These are phyloP conservation scores for Talaromyces islandicus DNA, from an alignment of 2,329 filamentous ascomycete species.

Conservation along the genomic window DNA sequence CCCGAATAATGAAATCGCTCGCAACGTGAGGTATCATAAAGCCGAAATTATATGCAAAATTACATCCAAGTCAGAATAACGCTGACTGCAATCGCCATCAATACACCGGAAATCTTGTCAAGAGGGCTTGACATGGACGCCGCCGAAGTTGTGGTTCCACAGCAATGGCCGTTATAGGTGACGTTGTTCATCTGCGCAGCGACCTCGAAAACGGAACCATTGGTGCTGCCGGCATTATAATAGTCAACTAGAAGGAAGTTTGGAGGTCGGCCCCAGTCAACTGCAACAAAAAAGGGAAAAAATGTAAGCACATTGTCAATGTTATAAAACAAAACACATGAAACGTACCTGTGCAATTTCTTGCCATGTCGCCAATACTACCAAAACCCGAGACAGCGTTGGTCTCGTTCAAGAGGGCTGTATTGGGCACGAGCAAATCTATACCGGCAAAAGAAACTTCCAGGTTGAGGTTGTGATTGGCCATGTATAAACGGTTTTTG, in stretches of 20 bases:
- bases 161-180: constrained; percentile 51
- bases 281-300: too few relatives aligned
- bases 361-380: constrained; percentile 58
- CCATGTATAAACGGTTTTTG: constrained; percentile 64
- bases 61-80: background rate
- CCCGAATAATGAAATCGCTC: background rate
- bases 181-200: constrained; percentile 68
- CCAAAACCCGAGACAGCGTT: constrained; percentile 62
- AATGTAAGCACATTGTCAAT: background rate
- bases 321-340: background rate
- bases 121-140: background rate
- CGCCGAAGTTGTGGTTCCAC: constrained; percentile 27
- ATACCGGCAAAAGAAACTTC: constrained; percentile 62
- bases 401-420: constrained; percentile 62
- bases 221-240: constrained; percentile 65
- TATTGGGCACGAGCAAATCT: constrained; percentile 65
- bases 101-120: background rate
- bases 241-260: constrained; percentile 81
- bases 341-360: constrained; percentile 52
- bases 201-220: constrained; percentile 71
- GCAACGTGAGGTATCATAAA: background rate
- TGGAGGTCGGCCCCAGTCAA: constrained; percentile 60
- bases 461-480: constrained; percentile 88
- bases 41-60: background rate
- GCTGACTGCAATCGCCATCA: background rate